Conservation (phyloP, 768 basidiomycete genomes). For the Tubosaeta sp. region DNA sequence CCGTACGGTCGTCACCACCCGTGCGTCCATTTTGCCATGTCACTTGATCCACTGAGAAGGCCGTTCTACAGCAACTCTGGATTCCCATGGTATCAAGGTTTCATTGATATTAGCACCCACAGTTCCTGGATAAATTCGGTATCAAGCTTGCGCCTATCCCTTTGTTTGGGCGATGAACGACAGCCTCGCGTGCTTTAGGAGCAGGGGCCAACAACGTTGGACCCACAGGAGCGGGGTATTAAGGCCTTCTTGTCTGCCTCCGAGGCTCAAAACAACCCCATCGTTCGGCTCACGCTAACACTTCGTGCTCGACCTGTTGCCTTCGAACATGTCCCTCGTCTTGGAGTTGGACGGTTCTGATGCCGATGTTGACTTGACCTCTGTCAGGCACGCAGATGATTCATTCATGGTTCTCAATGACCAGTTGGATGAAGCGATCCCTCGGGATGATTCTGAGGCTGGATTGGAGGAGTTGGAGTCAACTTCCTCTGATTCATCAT, state of each 20-base stretch:
- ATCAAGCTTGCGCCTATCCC: slow-evolving; percentile 20
- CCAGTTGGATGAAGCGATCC: not conserved
- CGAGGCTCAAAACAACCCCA: not conserved
- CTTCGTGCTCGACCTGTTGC: not conserved
- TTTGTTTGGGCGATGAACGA: slow-evolving; percentile 14
- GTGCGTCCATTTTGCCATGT: too few relatives aligned
- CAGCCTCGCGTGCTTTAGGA: slow-evolving; percentile 2
- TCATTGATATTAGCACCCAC: too few relatives aligned
- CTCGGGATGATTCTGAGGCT: not conserved
- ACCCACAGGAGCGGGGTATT: slow-evolving; percentile 16
- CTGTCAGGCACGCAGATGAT: slow-evolving; percentile 6
- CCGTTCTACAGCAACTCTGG: not conserved
- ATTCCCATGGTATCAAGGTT: slow-evolving; percentile 19
- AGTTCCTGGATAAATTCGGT: slow-evolving; percentile 12
- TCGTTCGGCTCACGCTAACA: not conserved
- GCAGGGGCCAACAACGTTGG: slow-evolving; percentile 6
- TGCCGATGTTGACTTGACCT: slow-evolving; percentile 5
- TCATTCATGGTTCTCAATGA: slow-evolving; percentile 7
- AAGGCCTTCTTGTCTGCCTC: not conserved
- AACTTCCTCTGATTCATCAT: slow-evolving; percentile 18
- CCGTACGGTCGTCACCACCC: too few relatives aligned
- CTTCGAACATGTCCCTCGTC: slow-evolving; percentile 12
- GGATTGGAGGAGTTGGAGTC: slow-evolving; percentile 12
- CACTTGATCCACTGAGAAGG: not conserved
- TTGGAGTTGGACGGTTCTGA: slow-evolving; percentile 11